Evolutionary conservation across 2,329 filamentous ascomycete genomes (phyloP).

Genomic region (Fusarium sp.): DNA sequence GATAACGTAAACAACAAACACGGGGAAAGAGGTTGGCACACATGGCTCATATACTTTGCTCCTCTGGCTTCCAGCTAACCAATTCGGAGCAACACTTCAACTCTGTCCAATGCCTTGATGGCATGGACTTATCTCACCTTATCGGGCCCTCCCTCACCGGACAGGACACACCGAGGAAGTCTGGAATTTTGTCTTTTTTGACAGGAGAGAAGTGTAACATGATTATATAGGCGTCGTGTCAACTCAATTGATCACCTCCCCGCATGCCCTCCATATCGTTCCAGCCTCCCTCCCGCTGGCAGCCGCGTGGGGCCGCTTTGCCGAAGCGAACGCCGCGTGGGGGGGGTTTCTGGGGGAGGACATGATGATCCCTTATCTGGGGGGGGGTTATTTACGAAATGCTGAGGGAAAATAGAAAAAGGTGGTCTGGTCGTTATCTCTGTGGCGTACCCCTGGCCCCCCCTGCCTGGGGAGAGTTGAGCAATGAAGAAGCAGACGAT

Average conservation of each 20-base stretch:
- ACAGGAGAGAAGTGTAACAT: constrained; percentile 16
- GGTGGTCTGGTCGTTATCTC: constrained; percentile 33
- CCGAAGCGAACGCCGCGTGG: constrained; percentile 25
- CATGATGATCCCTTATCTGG: constrained; percentile 28
- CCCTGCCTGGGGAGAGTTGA: background rate
- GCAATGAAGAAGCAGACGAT: background rate
- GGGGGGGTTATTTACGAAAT: background rate
- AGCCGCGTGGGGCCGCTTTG: constrained; percentile 18
- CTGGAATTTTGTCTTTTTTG: background rate
- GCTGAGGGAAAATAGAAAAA: constrained; percentile 3
- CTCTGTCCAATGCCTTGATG: background rate
- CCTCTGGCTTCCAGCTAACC: background rate
- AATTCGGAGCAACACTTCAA: background rate
- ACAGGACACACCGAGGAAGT: background rate
- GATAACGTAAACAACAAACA: background rate
- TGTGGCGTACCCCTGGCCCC: constrained; percentile 27
- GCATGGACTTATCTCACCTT: constrained; percentile 3
- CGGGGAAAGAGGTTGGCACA: background rate
- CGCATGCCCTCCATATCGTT: constrained; percentile 17
- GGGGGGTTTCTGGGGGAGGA: constrained; percentile 31
- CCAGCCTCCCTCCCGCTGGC: constrained; percentile 16
- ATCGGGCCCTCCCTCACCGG: constrained; percentile 12
- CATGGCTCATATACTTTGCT: constrained; percentile 1
- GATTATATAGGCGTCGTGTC: constrained; percentile 18
- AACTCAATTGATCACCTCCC: constrained; percentile 11